phyloP scores from a whole-genome alignment of 225 moss, liverwort and hornwort genomes.

The Pleurozium schreberi region DNA sequence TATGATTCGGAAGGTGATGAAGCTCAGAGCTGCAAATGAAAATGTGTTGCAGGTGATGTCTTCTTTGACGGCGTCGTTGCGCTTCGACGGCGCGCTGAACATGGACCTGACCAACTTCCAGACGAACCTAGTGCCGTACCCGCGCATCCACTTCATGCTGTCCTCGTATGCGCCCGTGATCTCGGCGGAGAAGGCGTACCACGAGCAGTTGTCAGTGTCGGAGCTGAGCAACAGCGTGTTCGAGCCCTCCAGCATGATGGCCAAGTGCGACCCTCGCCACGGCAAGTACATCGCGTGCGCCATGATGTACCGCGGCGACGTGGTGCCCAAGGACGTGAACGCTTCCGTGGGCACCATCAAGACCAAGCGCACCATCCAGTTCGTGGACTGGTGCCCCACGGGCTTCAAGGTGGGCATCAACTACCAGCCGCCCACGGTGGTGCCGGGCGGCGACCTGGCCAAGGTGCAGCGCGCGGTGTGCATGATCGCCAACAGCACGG shows the following conservation, averaged over 20 bases:
- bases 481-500: constrained; percentile 44
- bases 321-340: constrained; percentile 44
- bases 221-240: constrained; percentile 65
- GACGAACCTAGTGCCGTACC: constrained; percentile 68
- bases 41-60: constrained; percentile 7
- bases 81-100: constrained; percentile 52
- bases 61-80: constrained; percentile 10
- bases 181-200: constrained; percentile 65
- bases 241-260: constrained; percentile 64
- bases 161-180: constrained; percentile 62
- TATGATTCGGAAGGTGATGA: background rate
- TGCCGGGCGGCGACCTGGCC: constrained; percentile 36
- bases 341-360: constrained; percentile 25
- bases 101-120: constrained; percentile 70
- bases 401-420: constrained; percentile 45
- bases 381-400: constrained; percentile 55
- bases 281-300: constrained; percentile 67
- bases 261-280: constrained; percentile 59
- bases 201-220: constrained; percentile 54
- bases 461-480: constrained; percentile 45
- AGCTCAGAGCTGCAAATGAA: background rate
- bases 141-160: constrained; percentile 64
- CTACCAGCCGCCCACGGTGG: constrained; percentile 33
- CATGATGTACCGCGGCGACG: constrained; percentile 72
- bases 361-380: constrained; percentile 39